These are phyloP conservation scores for Phytophthora foliorum DNA, from an alignment of 352 stramenopile genomes.

Conservation along the genomic window DNA sequence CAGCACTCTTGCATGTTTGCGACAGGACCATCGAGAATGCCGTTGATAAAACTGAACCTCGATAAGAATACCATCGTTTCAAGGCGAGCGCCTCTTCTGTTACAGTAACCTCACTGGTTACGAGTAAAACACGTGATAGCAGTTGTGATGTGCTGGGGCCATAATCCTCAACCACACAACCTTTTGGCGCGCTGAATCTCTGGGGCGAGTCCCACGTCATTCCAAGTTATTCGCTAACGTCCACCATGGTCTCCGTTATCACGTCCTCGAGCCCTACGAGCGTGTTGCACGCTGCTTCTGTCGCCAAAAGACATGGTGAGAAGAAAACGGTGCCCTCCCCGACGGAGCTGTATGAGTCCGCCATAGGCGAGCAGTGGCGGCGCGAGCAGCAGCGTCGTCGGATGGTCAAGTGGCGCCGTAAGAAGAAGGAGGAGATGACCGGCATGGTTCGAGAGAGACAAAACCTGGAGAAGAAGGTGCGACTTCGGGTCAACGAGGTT, in stretches of 20 bases:
- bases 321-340: not conserved
- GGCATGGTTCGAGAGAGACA: conserved; percentile 4
- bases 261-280: not conserved
- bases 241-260: not conserved
- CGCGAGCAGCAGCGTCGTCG: not conserved
- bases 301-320: not conserved
- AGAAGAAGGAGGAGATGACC: not conserved
- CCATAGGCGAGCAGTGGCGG: not conserved
- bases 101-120: not conserved
- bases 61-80: no score
- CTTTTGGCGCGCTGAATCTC: not conserved
- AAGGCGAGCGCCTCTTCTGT: no score
- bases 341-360: not conserved
- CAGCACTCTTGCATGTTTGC: not conserved
- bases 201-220: not conserved
- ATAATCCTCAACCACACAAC: not conserved
- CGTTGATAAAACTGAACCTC: no score
- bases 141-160: not conserved
- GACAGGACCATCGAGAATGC: no score
- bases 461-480: conserved; percentile 15
- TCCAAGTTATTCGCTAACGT: not conserved
- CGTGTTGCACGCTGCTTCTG: not conserved
- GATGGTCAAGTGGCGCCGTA: not conserved
- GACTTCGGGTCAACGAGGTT: not conserved
- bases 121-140: not conserved